These are phyloP conservation scores for Trichoderma reesei DNA, from an alignment of 495 filamentous ascomycete species.

Conservation along the genomic window DNA sequence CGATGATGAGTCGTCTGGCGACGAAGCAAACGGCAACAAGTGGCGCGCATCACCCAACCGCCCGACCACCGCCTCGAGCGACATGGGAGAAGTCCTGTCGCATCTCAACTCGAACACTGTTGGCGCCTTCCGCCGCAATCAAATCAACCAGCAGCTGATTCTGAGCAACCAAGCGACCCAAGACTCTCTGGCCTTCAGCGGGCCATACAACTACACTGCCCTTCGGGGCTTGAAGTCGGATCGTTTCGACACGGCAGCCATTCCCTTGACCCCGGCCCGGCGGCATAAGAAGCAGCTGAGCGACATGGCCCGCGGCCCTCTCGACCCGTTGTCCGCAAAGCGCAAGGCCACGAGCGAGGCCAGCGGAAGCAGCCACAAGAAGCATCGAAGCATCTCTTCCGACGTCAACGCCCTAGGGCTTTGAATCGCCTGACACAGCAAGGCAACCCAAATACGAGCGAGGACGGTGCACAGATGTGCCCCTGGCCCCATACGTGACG, in stretches of 20 bases:
- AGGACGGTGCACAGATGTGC: slow-evolving; percentile 9
- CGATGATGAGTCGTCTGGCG: slow-evolving; percentile 41
- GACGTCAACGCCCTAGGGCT: slow-evolving; percentile 25
- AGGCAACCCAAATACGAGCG: slow-evolving; percentile 2
- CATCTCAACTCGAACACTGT: slow-evolving; percentile 49
- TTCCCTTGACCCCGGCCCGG: slow-evolving; percentile 44
- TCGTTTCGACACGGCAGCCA: slow-evolving; percentile 43
- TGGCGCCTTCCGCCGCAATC: slow-evolving; percentile 70
- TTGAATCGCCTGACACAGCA: slow-evolving; percentile 3
- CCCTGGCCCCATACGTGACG: background rate
- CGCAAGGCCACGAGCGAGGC: slow-evolving; percentile 34
- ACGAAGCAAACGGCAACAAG: slow-evolving; percentile 38
- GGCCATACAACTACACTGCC: slow-evolving; percentile 39
- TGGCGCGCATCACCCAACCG: slow-evolving; percentile 42
- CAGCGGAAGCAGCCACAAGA: slow-evolving; percentile 34
- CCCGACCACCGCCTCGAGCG: slow-evolving; percentile 43
- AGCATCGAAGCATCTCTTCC: slow-evolving; percentile 38
- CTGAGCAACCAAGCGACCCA: slow-evolving; percentile 47
- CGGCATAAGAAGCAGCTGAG: slow-evolving; percentile 34
- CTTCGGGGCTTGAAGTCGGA: slow-evolving; percentile 46
- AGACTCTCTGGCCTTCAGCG: slow-evolving; percentile 43
- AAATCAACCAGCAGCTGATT: slow-evolving; percentile 61
- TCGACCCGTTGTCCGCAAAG: slow-evolving; percentile 33
- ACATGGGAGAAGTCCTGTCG: slow-evolving; percentile 20
- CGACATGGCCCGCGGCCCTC: slow-evolving; percentile 30